Conservation (phyloP, 139 green algal genomes). For the Astrephomene gubernaculifera region DNA sequence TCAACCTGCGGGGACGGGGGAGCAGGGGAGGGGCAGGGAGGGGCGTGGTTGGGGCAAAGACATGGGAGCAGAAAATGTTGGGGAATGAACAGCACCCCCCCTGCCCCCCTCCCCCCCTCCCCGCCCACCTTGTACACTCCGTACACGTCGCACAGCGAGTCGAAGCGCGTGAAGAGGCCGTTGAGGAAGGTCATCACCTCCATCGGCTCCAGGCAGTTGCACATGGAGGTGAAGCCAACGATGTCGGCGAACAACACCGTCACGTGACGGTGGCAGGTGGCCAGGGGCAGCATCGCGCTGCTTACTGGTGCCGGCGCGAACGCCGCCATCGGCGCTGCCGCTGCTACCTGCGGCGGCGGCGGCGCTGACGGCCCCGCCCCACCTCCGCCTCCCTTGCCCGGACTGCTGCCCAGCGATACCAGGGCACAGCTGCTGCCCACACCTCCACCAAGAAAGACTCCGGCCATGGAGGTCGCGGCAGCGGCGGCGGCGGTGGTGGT, state of each 20-base stretch:
- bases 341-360: not conserved
- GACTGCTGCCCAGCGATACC: no score
- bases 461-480: no score
- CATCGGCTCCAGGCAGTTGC: conserved; percentile 15
- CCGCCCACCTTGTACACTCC: conserved; percentile 58
- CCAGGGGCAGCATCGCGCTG: not conserved
- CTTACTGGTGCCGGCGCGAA: not conserved
- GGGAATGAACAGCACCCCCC: no score
- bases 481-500: no score
- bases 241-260: conserved; percentile 45
- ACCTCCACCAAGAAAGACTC: no score
- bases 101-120: not conserved
- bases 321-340: not conserved
- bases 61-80: no score
- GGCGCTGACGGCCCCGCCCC: no score
- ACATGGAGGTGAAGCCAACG: conserved; percentile 44
- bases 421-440: no score
- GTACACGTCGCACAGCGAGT: conserved; percentile 49
- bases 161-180: conserved; percentile 39
- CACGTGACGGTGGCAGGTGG: conserved; percentile 14
- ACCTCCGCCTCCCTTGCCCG: not conserved
- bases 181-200: conserved; percentile 51
- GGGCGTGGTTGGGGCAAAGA: no score
- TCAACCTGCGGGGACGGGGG: conserved; percentile 37
- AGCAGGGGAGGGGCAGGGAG: not conserved